A percentile compares a stretch with the other conserved stretches of the same genome.
phyloP scores from a whole-genome alignment of 371 early-diverging fungal genomes.

The Rhizopus stolonifer region DNA sequence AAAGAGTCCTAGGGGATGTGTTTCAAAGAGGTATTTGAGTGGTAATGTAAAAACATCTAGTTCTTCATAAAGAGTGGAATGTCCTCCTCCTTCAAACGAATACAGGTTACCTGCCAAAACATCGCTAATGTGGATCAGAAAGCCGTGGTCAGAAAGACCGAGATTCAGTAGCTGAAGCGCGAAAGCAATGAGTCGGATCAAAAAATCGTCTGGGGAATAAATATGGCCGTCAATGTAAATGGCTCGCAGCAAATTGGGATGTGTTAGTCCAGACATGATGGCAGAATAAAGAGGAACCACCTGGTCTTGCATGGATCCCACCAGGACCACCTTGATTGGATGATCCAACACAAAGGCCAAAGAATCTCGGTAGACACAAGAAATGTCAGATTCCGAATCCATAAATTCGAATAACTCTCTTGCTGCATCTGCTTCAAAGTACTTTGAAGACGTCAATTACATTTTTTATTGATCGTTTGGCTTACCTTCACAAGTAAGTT shows the following conservation, averaged over 20 bases:
- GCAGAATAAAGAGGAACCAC: constrained; percentile 94
- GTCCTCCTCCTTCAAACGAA: constrained; percentile 76
- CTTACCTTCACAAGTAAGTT: constrained; percentile 69
- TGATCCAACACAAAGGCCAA: constrained; percentile 63
- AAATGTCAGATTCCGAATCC: constrained; percentile 67
- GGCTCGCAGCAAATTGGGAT: constrained; percentile 86
- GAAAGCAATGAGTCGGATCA: constrained; percentile 82
- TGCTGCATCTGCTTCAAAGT: constrained; percentile 89
- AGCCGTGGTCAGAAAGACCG: constrained; percentile 81
- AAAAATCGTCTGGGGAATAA: constrained; percentile 74
- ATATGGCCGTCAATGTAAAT: constrained; percentile 82
- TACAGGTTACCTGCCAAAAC: constrained; percentile 84
- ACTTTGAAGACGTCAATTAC: constrained; percentile 30
- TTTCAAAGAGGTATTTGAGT: constrained; percentile 38
- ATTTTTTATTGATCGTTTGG: not conserved
- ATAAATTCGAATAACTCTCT: constrained; percentile 91
- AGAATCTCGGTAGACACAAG: constrained; percentile 66
- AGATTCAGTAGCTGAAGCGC: constrained; percentile 79
- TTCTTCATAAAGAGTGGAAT: constrained; percentile 91
- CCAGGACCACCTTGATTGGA: constrained; percentile 68
- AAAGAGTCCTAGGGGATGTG: constrained; percentile 22
- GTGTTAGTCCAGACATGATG: constrained; percentile 77
- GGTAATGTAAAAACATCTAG: constrained; percentile 75
- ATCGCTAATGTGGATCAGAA: constrained; percentile 82
- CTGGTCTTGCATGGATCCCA: constrained; percentile 88